These are phyloP conservation scores for Salisapilia sapeloensis DNA, from an alignment of 352 stramenopile species.

Conservation along the genomic window DNA sequence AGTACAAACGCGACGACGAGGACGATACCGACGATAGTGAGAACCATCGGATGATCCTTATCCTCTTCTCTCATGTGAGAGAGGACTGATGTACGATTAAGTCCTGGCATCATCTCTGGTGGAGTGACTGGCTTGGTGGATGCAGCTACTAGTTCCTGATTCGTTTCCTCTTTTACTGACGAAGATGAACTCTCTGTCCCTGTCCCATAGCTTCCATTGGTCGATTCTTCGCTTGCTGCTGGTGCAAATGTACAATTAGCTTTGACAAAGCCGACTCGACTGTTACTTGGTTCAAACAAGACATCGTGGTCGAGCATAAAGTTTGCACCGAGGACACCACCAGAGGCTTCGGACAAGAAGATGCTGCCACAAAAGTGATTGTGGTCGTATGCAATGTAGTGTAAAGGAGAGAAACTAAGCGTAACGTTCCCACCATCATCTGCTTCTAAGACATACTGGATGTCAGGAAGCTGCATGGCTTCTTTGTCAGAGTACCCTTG, in stretches of 20 bases:
- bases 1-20: constrained; percentile 58
- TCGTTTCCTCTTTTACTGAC: background rate
- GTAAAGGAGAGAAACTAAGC: constrained; percentile 30
- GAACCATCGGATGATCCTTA: constrained; percentile 42
- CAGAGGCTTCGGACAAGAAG: constrained; percentile 45
- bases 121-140: background rate
- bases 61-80: constrained; percentile 4
- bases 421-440: constrained; percentile 34
- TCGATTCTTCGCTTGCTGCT: background rate
- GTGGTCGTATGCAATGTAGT: constrained; percentile 41
- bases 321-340: constrained; percentile 68
- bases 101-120: constrained; percentile 1
- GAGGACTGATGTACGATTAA: constrained; percentile 3
- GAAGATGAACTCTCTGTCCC: constrained; percentile 2
- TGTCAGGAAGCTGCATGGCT: constrained; percentile 27
- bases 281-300: constrained; percentile 54
- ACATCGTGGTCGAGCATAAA: constrained; percentile 73
- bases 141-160: no score
- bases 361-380: constrained; percentile 40
- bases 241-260: constrained; percentile 24
- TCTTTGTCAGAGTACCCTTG: constrained; percentile 34
- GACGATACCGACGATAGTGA: constrained; percentile 51
- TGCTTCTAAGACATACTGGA: constrained; percentile 55
- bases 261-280: constrained; percentile 65
- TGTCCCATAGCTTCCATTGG: background rate